Conservation (phyloP, 1,284 basidiomycete species). For the Moesziomyces sp. region DNA sequence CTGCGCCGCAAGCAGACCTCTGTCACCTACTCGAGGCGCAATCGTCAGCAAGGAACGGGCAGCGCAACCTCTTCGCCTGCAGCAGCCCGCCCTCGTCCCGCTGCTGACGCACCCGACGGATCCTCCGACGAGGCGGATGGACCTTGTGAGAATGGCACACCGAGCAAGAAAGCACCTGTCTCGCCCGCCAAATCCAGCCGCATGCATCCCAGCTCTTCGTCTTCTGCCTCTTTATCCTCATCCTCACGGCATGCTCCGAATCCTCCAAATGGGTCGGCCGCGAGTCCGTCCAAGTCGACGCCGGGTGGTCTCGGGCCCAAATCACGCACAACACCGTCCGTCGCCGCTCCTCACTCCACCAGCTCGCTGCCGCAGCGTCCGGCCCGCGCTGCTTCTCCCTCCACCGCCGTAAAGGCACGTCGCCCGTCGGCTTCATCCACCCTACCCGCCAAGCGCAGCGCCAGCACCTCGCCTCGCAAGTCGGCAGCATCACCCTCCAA, state of each 20-base stretch:
- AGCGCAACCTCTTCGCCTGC: slow-evolving; percentile 20
- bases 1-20: slow-evolving; percentile 23
- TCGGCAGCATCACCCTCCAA: slow-evolving; percentile 28
- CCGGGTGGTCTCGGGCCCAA: slow-evolving; percentile 11
- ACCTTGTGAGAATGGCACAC: background rate
- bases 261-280: background rate
- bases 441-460: slow-evolving; percentile 24
- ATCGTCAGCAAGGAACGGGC: slow-evolving; percentile 3
- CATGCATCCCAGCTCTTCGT: no score
- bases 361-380: slow-evolving; percentile 31
- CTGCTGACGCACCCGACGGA: slow-evolving; percentile 7
- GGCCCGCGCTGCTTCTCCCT: slow-evolving; percentile 26
- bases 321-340: slow-evolving; percentile 6
- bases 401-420: slow-evolving; percentile 8
- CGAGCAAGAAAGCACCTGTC: no score
- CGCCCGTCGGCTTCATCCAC: slow-evolving; percentile 6
- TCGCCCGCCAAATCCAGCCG: no score
- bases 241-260: no score
- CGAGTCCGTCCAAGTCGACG: slow-evolving; percentile 9
- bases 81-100: slow-evolving; percentile 1
- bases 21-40: slow-evolving; percentile 36
- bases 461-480: slow-evolving; percentile 37
- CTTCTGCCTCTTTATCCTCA: no score
- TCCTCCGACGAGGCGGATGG: slow-evolving; percentile 27
- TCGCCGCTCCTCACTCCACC: slow-evolving; percentile 7